A percentile compares a stretch with the other conserved stretches of the same genome.
phyloP scores from a whole-genome alignment of 805 yeast genomes.

The Saccharomycopsis olivae region DNA sequence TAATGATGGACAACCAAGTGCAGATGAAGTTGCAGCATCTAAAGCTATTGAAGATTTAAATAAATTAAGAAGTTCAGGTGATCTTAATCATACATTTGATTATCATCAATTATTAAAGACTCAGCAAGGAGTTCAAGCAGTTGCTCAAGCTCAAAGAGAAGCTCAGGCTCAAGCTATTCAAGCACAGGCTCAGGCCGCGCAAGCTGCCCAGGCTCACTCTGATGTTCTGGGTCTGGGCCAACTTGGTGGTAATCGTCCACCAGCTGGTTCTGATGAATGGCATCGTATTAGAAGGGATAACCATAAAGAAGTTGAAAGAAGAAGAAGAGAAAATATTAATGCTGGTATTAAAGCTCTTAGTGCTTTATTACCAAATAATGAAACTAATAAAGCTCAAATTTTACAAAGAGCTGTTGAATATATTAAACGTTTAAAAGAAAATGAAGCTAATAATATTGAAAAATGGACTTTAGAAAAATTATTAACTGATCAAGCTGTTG shows the following conservation, averaged over 20 bases:
- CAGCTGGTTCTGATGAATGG: constrained; percentile 49
- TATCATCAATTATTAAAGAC: constrained; percentile 19
- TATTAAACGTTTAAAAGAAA: constrained; percentile 80
- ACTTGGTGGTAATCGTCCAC: constrained; percentile 7
- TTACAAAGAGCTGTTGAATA: constrained; percentile 82
- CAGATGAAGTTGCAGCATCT: neutral
- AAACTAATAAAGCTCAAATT: constrained; percentile 85
- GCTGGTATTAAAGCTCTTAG: constrained; percentile 77
- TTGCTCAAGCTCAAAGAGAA: constrained; percentile 12
- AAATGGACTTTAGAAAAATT: constrained; percentile 93
- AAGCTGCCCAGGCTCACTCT: neutral
- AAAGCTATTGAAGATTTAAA: constrained; percentile 14
- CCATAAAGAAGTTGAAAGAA: constrained; percentile 92
- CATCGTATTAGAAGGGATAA: constrained; percentile 73
- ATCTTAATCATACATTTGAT: constrained; percentile 19
- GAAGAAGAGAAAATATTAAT: constrained; percentile 84
- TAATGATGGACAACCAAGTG: neutral
- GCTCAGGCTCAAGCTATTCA: constrained; percentile 8
- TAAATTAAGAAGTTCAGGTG: constrained; percentile 4
- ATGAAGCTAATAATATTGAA: constrained; percentile 80
- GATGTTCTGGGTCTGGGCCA: neutral
- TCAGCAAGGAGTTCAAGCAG: constrained; percentile 1
- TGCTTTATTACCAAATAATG: constrained; percentile 68
- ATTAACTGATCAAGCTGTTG: constrained; percentile 81
- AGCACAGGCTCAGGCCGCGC: neutral